Evolutionary conservation across 2,329 filamentous ascomycete species (phyloP), one percentile per base, ranked within the genome.

Genomic region (Ophiostoma triangulosporum): DNA sequence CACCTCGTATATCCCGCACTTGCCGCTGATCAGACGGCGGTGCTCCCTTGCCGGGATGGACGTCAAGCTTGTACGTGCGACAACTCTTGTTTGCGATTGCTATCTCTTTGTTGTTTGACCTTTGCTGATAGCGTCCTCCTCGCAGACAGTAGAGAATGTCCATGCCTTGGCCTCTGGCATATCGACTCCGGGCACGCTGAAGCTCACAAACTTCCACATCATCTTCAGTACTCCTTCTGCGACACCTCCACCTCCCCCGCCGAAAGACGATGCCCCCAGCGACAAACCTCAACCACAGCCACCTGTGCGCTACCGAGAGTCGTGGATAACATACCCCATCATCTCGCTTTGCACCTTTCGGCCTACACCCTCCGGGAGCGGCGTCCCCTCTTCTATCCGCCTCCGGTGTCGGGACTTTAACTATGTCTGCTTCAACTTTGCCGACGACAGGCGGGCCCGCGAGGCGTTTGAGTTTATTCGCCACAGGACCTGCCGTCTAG

Each of bases 271-370:
- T 22, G 24, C 24, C 6, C 38, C n/a, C 31, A 12, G 26, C 14
- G 31, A 45, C 46, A 48, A 52, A 26, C 43, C 26, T 8, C 56
- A 48, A 12, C 29, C 52, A 11, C 35, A 24, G 6, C 46, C 54
- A 15, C 33, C 50, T 0, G 50, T 52, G 59, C 66, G 65, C 32
- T 58, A 65, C 45, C 69, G 82, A 64, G 87, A 95, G 68, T 80
- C 86, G 64, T 98, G 91, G 87, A 88, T 97, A 53, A 90, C 93
- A 15, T 98, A 90, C 68, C 90, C 91, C 24, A 90, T 97, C 69
- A 88, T 98, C 62, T 80, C 80, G 38, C 80, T 83, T 63, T 95
- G 90, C 69, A 80, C 78, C 24, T 81, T 91, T 60, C 81, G 88
- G 56, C 85, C 88, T 27, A 81, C 83, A 48, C 83, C 86, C 17